These are phyloP conservation scores for Leccinum longicurvipes DNA, from an alignment of 768 basidiomycete species.

Conservation along the genomic window DNA sequence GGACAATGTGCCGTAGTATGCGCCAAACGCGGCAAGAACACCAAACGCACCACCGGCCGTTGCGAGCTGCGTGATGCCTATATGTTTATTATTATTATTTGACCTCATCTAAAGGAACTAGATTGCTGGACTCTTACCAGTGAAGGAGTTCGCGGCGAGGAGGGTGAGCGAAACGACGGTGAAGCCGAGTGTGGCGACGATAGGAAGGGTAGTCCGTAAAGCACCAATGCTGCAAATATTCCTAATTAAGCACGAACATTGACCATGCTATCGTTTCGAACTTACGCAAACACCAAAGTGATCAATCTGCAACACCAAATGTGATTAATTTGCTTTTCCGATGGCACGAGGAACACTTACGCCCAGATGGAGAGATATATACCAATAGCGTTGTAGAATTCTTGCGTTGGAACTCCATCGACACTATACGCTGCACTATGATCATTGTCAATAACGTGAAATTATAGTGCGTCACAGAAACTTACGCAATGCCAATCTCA, in stretches of 20 bases:
- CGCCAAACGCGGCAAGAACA: conserved; percentile 25
- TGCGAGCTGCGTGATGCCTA: conserved; percentile 22
- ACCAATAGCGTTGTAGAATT: conserved; percentile 25
- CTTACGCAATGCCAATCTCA: conserved; percentile 25
- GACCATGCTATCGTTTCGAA: not conserved
- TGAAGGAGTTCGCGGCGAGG: conserved; percentile 26
- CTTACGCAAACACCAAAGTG: conserved; percentile 25
- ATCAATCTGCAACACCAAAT: conserved; percentile 13
- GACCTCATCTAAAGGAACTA: not conserved
- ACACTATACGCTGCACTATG: conserved; percentile 24
- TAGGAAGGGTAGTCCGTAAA: conserved; percentile 25
- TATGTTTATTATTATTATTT: not conserved
- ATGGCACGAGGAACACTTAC: conserved; percentile 7
- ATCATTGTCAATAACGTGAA: not conserved
- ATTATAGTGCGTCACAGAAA: not conserved
- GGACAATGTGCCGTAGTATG: conserved; percentile 28
- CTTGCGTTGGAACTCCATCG: conserved; percentile 21
- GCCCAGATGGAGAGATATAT: conserved; percentile 28
- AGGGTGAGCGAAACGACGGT: conserved; percentile 24
- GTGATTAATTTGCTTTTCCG: not conserved
- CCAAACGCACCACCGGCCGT: conserved; percentile 28
- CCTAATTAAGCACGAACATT: not conserved
- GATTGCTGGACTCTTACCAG: conserved; percentile 14
- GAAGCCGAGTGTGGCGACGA: conserved; percentile 19
- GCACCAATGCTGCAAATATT: conserved; percentile 20